Percentiles rank a stretch among this genome's conserved stretches.
These are phyloP conservation scores for Lactifluus piperatus DNA, from an alignment of 768 basidiomycete species.

Conservation along the genomic window DNA sequence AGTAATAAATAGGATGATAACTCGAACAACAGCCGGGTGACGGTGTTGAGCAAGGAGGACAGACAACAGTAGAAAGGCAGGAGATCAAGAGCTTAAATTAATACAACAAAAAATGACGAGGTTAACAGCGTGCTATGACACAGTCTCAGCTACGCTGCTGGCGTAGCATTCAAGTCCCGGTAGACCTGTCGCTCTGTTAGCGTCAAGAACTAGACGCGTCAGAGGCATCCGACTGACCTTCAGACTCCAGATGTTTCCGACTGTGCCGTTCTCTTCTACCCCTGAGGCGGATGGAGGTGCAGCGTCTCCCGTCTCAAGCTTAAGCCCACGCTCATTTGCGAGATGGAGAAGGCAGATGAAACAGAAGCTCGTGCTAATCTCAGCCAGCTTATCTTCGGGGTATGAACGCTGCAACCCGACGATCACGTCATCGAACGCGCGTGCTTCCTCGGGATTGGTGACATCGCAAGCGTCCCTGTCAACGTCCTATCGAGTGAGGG, in stretches of 20 bases:
- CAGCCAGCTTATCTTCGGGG: conserved; percentile 90
- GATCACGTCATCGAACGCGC: conserved; percentile 76
- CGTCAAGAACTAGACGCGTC: not conserved
- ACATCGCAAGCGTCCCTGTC: conserved; percentile 34
- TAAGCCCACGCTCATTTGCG: conserved; percentile 93
- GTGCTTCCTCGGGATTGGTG: conserved; percentile 58
- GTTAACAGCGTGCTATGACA: not conserved
- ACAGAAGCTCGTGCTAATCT: conserved; percentile 98
- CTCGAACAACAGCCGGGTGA: not conserved
- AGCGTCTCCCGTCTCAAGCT: conserved; percentile 49
- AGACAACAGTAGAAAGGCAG: not conserved
- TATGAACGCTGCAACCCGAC: conserved; percentile 73
- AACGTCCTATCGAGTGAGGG: conserved; percentile 38
- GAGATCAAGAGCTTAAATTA: not conserved
- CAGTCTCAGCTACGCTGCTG: conserved; percentile 23
- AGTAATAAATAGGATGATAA: not conserved
- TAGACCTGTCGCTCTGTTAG: conserved; percentile 31
- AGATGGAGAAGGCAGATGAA: conserved; percentile 96
- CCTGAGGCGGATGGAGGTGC: conserved; percentile 30
- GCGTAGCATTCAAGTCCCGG: conserved; percentile 32
- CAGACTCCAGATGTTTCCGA: conserved; percentile 68
- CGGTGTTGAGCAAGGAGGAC: not conserved
- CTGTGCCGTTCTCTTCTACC: conserved; percentile 34
- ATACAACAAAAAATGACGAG: not conserved
- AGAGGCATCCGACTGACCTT: conserved; percentile 39